Percentiles rank a stretch among this genome's conserved stretches.
These are phyloP conservation scores for Colletotrichum sp. DNA, from an alignment of 2,329 filamentous ascomycete genomes.

Conservation along the genomic window DNA sequence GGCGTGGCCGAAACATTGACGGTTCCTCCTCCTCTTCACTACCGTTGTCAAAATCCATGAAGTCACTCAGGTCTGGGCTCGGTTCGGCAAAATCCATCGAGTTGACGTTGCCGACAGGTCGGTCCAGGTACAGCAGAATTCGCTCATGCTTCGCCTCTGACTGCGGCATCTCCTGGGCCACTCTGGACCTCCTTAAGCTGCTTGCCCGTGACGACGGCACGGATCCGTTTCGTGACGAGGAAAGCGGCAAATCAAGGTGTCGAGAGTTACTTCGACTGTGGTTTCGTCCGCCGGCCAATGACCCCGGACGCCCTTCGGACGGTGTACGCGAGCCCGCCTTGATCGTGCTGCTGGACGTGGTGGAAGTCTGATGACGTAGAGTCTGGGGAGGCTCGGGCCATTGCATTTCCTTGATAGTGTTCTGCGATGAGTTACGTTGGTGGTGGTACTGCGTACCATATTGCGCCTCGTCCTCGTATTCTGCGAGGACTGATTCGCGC, in stretches of 20 bases:
- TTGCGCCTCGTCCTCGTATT: conserved; percentile 42
- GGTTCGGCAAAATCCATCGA: conserved; percentile 34
- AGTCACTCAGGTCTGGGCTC: conserved; percentile 43
- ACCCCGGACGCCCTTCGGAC: not conserved
- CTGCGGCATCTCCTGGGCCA: not conserved
- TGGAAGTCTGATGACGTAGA: conserved; percentile 20
- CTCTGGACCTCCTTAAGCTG: not conserved
- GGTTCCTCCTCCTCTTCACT: conserved; percentile 24
- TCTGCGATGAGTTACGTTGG: conserved; percentile 16
- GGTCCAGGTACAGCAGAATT: conserved; percentile 36
- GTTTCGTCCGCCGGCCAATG: not conserved
- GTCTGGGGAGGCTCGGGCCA: conserved; percentile 15
- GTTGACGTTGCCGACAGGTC: conserved; percentile 27
- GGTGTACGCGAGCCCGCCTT: not conserved
- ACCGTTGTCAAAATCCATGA: conserved; percentile 37
- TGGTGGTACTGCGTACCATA: not conserved
- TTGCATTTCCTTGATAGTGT: conserved; percentile 13
- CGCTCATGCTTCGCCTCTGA: conserved; percentile 30
- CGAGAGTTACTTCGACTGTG: not conserved
- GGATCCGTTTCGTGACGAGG: not conserved
- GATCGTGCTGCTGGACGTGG: conserved; percentile 21
- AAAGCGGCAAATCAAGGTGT: not conserved
- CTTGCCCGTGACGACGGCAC: not conserved
- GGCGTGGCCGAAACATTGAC: not conserved
- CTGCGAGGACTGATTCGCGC: conserved; percentile 51